These are phyloP conservation scores for Pelargonium cotyledonis DNA, from an alignment of 441 rosid genomes.

Conservation along the genomic window DNA sequence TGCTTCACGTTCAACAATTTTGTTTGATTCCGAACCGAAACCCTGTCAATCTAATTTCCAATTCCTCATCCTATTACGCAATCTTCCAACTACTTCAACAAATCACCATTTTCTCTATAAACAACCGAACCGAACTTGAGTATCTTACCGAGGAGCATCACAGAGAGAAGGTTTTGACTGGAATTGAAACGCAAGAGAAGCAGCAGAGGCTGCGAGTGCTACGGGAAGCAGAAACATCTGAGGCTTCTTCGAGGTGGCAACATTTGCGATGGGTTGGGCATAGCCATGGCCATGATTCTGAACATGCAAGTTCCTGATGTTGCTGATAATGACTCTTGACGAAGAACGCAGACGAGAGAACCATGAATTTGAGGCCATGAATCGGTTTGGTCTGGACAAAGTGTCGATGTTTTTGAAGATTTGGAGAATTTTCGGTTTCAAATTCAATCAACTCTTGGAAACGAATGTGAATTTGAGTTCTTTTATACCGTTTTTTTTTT, in stretches of 20 bases:
- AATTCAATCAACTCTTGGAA: neutral
- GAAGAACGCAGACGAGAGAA: conserved; percentile 49
- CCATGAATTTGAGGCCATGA: conserved; percentile 44
- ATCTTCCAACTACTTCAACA: neutral
- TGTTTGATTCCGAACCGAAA: neutral
- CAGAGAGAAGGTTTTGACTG: conserved; percentile 48
- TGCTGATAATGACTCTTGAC: conserved; percentile 28
- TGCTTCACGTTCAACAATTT: neutral
- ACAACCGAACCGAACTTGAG: neutral
- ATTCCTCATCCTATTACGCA: neutral
- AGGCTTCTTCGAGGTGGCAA: conserved; percentile 16
- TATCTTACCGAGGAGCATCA: conserved; percentile 37
- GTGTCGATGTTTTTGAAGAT: neutral
- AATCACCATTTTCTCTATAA: neutral
- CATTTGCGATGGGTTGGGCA: conserved; percentile 17
- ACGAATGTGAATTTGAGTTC: too few relatives aligned
- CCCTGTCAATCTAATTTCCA: neutral
- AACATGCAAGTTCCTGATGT: conserved; percentile 29
- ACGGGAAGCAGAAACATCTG: conserved; percentile 35
- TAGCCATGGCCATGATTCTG: conserved; percentile 4
- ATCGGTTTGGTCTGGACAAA: neutral
- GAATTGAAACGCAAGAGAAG: conserved; percentile 38
- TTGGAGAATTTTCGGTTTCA: neutral
- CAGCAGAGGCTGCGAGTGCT: conserved; percentile 50
- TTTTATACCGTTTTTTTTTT: too few relatives aligned